Evolutionary conservation across 768 basidiomycete species (phyloP).

Genomic region (Pleurotus djamor): DNA sequence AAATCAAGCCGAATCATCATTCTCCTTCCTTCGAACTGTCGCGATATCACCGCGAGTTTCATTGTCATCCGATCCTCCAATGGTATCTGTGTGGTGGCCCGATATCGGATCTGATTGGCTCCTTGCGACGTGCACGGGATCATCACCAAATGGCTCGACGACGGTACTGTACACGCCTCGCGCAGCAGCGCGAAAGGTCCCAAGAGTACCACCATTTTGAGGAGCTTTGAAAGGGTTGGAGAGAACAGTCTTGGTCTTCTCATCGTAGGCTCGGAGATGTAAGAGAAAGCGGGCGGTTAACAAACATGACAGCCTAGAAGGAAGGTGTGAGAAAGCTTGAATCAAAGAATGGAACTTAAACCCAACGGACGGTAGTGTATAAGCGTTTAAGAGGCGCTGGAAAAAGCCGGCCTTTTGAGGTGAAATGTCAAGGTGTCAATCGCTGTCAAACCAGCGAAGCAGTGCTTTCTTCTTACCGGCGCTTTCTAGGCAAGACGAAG

Average conservation of each 20-base stretch:
- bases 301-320: conserved; percentile 15
- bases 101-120: no score
- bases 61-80: no score
- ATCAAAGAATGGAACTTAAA: no score
- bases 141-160: no score
- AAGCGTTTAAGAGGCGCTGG: conserved; percentile 11
- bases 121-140: no score
- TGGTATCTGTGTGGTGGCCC: no score
- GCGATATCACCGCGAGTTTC: no score
- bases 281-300: conserved; percentile 20
- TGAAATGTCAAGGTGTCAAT: background rate
- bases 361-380: conserved; percentile 2
- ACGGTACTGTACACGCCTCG: no score
- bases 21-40: no score
- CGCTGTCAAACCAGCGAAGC: no score
- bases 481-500: background rate
- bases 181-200: background rate
- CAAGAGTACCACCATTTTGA: background rate
- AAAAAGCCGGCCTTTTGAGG: conserved; percentile 20
- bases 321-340: background rate
- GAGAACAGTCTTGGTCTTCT: background rate
- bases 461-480: background rate
- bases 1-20: no score
- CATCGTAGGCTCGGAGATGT: conserved; percentile 16
- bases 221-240: background rate